phyloP scores from a whole-genome alignment of 2,329 filamentous ascomycete genomes.

The Ilyonectria robusta region DNA sequence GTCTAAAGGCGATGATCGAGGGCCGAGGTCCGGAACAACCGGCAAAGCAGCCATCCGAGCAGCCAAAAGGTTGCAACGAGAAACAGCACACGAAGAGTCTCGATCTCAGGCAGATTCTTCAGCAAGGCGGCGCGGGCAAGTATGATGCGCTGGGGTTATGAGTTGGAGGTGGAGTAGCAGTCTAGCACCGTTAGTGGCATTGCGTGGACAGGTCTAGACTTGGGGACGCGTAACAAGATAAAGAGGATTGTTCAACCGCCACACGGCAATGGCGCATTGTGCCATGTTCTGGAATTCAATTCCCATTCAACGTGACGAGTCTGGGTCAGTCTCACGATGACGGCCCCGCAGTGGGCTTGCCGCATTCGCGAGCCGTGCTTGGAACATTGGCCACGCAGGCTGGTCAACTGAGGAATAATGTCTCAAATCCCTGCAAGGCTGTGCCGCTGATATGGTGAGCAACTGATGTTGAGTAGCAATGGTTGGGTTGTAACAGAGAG shows the following conservation, averaged over 20 bases:
- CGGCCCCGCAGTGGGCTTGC: slow-evolving; percentile 1
- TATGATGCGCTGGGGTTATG: slow-evolving; percentile 55
- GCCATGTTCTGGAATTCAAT: slow-evolving; percentile 44
- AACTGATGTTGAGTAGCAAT: slow-evolving; percentile 1
- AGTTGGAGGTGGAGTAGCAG: slow-evolving; percentile 27
- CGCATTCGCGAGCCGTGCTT: not conserved
- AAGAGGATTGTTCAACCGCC: slow-evolving; percentile 30
- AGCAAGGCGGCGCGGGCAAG: slow-evolving; percentile 49
- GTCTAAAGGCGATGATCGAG: slow-evolving; percentile 38
- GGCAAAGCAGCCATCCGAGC: slow-evolving; percentile 20
- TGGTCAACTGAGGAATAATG: slow-evolving; percentile 15
- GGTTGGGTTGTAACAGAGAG: slow-evolving; percentile 4
- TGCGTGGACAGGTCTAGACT: slow-evolving; percentile 33
- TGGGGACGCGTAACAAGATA: slow-evolving; percentile 27
- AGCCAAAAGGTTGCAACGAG: slow-evolving; percentile 12
- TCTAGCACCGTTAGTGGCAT: slow-evolving; percentile 24
- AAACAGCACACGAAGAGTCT: slow-evolving; percentile 33
- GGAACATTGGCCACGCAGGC: slow-evolving; percentile 8
- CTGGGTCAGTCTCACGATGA: slow-evolving; percentile 23
- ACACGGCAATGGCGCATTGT: slow-evolving; percentile 27
- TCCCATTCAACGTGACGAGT: slow-evolving; percentile 26
- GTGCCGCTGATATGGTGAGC: slow-evolving; percentile 5
- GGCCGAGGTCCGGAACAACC: slow-evolving; percentile 20
- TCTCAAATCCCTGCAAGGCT: slow-evolving; percentile 9
- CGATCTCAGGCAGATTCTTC: slow-evolving; percentile 48